These are phyloP conservation scores for Paraphoma sp. DNA, from an alignment of 2,329 filamentous ascomycete species.

Conservation along the genomic window DNA sequence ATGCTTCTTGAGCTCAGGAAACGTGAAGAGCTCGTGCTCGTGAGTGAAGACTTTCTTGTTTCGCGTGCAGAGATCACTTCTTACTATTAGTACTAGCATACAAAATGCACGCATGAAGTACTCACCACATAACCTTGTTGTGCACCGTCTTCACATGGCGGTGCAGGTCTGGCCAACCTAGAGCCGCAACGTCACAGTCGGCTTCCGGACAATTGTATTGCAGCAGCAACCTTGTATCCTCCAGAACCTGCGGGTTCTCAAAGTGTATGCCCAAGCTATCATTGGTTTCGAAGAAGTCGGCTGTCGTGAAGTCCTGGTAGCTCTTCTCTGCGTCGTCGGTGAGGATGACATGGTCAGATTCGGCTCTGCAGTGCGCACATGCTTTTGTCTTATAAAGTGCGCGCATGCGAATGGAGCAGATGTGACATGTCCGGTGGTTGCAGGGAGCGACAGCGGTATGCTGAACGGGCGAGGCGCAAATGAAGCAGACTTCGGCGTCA, in stretches of 20 bases:
- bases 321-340: conserved; percentile 83
- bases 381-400: conserved; percentile 96
- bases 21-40: conserved; percentile 91
- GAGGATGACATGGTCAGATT: conserved; percentile 86
- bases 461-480: conserved; percentile 88
- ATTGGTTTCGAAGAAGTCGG: conserved; percentile 79
- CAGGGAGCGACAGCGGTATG: conserved; percentile 91
- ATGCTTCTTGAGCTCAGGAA: conserved; percentile 80
- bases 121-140: conserved; percentile 81
- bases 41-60: conserved; percentile 99
- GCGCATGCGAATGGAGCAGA: conserved; percentile 88
- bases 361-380: conserved; percentile 90
- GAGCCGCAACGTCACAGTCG: conserved; percentile 83
- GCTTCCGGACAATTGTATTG: conserved; percentile 93
- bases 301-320: conserved; percentile 79
- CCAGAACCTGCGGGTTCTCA: conserved; percentile 85
- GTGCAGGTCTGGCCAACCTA: conserved; percentile 80
- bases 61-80: conserved; percentile 81
- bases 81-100: conserved; percentile 10
- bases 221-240: conserved; percentile 85
- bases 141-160: conserved; percentile 83
- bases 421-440: conserved; percentile 96
- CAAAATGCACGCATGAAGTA: conserved; percentile 16
- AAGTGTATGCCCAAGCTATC: conserved; percentile 91
- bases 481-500: conserved; percentile 86